Percentiles rank a stretch among this genome's conserved stretches.
Evolutionary conservation across 202 grass and related monocot genomes (phyloP).

Genomic region (Eragrostis tef): DNA sequence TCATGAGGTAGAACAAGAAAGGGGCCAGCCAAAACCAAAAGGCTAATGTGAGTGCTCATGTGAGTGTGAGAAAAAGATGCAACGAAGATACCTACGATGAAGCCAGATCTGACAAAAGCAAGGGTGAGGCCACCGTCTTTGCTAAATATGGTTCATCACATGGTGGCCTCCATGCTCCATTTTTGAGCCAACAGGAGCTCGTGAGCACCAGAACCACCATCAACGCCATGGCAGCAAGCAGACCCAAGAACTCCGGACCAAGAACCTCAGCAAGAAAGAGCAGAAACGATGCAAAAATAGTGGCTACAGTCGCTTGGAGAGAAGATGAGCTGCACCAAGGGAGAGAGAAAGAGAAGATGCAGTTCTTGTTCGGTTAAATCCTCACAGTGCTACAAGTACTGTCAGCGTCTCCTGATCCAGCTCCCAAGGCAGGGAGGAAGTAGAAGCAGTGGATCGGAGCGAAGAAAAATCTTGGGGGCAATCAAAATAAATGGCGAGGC

Average conservation of each 20-base stretch:
- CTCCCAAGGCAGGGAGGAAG: slow-evolving; percentile 34
- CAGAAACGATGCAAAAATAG: not conserved
- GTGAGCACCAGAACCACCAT: not conserved
- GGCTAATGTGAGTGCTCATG: too few relatives aligned
- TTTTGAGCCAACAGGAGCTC: slow-evolving; percentile 37
- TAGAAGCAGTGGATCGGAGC: not conserved
- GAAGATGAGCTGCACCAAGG: slow-evolving; percentile 25
- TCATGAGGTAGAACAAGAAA: not conserved
- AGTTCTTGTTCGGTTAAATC: slow-evolving; percentile 46
- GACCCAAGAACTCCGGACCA: slow-evolving; percentile 16
- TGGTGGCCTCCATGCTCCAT: slow-evolving; percentile 33
- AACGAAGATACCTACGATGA: slow-evolving; percentile 24
- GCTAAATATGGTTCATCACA: slow-evolving; percentile 43
- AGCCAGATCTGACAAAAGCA: slow-evolving; percentile 46
- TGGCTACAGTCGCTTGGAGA: not conserved
- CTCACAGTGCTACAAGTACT: slow-evolving; percentile 43
- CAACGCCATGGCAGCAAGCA: slow-evolving; percentile 5
- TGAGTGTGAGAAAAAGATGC: not conserved
- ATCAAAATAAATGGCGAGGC: not conserved
- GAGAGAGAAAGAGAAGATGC: not conserved
- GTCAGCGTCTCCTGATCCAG: slow-evolving; percentile 23
- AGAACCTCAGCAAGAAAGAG: slow-evolving; percentile 7
- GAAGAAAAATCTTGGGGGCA: not conserved
- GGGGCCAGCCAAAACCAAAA: slow-evolving; percentile 18
- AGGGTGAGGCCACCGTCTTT: slow-evolving; percentile 34